Conservation (phyloP, 176 grass and related monocot species). For the Musa itinerans region DNA sequence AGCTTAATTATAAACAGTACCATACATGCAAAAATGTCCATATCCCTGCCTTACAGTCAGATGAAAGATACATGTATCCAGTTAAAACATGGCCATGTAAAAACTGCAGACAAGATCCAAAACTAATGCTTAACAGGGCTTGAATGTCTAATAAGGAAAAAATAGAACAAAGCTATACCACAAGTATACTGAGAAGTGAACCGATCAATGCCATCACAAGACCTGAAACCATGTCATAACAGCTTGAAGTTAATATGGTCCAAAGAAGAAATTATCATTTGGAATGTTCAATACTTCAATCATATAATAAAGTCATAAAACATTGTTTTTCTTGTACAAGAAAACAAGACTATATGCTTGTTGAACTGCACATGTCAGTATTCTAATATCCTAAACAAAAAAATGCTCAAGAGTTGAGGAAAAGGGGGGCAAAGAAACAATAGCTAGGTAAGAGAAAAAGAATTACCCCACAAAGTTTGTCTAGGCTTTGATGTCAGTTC, state of each 20-base stretch:
- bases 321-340: background rate
- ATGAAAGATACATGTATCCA: background rate
- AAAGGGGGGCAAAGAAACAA: too few relatives aligned
- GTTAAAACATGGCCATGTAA: too few relatives aligned
- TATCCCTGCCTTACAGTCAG: too few relatives aligned
- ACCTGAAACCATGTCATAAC: constrained; percentile 22
- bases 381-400: background rate
- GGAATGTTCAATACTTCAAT: background rate
- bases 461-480: too few relatives aligned
- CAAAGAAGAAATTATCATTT: background rate
- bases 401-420: background rate
- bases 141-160: background rate
- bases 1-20: too few relatives aligned
- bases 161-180: constrained; percentile 41
- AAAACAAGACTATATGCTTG: background rate
- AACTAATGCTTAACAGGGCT: background rate
- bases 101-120: background rate
- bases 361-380: background rate
- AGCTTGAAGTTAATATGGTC: background rate
- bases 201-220: constrained; percentile 92
- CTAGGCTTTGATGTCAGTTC: too few relatives aligned
- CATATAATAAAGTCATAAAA: background rate
- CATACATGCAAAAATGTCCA: too few relatives aligned
- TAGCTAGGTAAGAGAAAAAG: too few relatives aligned
- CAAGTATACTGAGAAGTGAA: constrained; percentile 83